Evolutionary conservation across 2,329 filamentous ascomycete species (phyloP).

Genomic region (Thermochaetoides dissita): DNA sequence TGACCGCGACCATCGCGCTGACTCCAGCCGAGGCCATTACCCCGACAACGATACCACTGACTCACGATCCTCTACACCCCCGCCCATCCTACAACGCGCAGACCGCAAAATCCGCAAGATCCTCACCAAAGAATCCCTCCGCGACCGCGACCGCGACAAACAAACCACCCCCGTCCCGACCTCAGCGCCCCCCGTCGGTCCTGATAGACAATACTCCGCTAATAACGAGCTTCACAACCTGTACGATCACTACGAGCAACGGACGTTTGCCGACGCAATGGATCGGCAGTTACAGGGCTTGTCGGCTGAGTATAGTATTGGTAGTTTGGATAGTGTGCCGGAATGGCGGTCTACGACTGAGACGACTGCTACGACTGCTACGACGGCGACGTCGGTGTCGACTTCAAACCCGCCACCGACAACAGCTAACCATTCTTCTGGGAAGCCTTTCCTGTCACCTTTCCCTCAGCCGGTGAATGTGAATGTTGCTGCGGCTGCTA

Average conservation of each 20-base stretch:
- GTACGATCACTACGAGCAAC: conserved; percentile 45
- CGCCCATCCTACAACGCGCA: conserved; percentile 15
- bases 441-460: conserved; percentile 9
- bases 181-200: neutral
- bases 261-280: conserved; percentile 33
- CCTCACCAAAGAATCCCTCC: conserved; percentile 24
- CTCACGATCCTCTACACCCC: conserved; percentile 18
- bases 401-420: too few species aligned
- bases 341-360: too few species aligned
- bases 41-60: conserved; percentile 26
- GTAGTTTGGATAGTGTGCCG: too few species aligned
- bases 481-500: too few species aligned
- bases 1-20: conserved; percentile 4
- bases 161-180: neutral
- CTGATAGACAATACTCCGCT: conserved; percentile 14
- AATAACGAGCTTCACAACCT: conserved; percentile 33
- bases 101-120: conserved; percentile 22
- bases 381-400: too few species aligned
- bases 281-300: conserved; percentile 12
- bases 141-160: conserved; percentile 1
- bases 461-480: conserved; percentile 2
- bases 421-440: neutral
- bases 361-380: too few species aligned
- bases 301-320: too few species aligned
- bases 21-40: conserved; percentile 17